Base-by-base conservation (phyloP, 2,329 filamentous ascomycete genomes). In the Corynespora cassiicola region DNA sequence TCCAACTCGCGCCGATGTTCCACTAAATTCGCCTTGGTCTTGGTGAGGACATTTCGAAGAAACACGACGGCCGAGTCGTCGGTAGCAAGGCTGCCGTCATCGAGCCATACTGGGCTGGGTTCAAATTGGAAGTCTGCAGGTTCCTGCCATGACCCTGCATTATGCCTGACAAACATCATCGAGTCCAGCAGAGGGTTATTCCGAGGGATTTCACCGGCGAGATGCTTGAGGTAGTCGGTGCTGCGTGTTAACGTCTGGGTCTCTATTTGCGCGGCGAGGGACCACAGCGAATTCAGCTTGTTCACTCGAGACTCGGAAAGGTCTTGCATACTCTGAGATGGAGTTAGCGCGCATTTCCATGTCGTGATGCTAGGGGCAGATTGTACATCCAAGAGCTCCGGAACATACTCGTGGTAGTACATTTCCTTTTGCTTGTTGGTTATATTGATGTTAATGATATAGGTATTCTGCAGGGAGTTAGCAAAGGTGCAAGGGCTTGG, bases 121-220 rank as follows among this genome's bases (percentile, higher is more conserved):
- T 99, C 94, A 56, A 99, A 99, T 8, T 74, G 75, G 69, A 94
- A 88, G 69, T 96, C 87, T 1, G 80, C 60, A 1, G 94, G 94
- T 61, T 97, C 92, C 59, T 90, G 84, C 78, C 88, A 95, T 34
- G 80, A 74, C 16, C 82, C 81, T 54, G 88, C 84, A 61, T 99
- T 99, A 74, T 99, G 94, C 46, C 87, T 85, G 40, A 95, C 85
- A 68, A 96, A 99, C 94, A 99, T 99, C 79, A 96, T 89, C 14
- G 90, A 95, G 69, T 99, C 95, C 25, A 99, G 79, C 29, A 87
- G 80, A 7, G 94, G 94, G 46, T 87, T 80, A 64, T 99, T 99
- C 41, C 92, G 82, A 9, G 86, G 81, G 32, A 99, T 94, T 63
- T 97, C 92, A 40, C 82, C 78, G 5, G 84, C 76, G 8, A 96